phyloP scores from a whole-genome alignment of 768 basidiomycete genomes.

The Lentinula guzmanii region DNA sequence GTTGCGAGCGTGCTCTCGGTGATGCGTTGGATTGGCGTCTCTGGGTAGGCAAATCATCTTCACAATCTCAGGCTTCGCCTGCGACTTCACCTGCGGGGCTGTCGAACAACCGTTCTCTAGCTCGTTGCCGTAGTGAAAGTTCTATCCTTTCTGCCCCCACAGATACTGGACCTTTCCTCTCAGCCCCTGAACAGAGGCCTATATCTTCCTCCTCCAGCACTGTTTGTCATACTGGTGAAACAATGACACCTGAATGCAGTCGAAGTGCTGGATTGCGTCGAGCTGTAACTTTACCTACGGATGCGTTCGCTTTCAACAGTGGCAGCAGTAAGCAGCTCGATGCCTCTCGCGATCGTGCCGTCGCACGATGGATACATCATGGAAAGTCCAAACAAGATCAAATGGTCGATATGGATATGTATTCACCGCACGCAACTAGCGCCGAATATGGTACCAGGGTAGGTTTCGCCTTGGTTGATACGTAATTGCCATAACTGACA shows the following conservation, averaged over 20 bases:
- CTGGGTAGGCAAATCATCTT: constrained; percentile 75
- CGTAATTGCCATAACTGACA: neutral
- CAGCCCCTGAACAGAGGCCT: constrained; percentile 10
- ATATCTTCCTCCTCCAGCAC: neutral
- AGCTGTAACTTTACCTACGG: constrained; percentile 35
- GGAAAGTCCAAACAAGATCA: neutral
- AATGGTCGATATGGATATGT: neutral
- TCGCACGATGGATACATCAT: constrained; percentile 1
- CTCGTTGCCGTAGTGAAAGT: constrained; percentile 48
- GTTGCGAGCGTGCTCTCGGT: constrained; percentile 84
- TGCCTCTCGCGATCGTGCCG: neutral
- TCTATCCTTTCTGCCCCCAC: constrained; percentile 18
- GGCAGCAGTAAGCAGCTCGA: constrained; percentile 1
- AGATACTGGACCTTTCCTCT: constrained; percentile 1
- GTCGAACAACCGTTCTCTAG: constrained; percentile 29
- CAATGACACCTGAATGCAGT: constrained; percentile 7
- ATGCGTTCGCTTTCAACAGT: constrained; percentile 15
- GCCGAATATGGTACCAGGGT: neutral
- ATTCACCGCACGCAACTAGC: neutral
- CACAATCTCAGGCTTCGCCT: constrained; percentile 19
- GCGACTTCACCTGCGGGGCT: constrained; percentile 14
- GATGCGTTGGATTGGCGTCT: constrained; percentile 87
- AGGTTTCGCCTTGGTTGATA: neutral
- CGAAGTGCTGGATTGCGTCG: constrained; percentile 26
- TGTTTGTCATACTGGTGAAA: constrained; percentile 3